Base-by-base conservation (phyloP, 2,329 filamentous ascomycete genomes). In the Penicillium psychrosexuale region DNA sequence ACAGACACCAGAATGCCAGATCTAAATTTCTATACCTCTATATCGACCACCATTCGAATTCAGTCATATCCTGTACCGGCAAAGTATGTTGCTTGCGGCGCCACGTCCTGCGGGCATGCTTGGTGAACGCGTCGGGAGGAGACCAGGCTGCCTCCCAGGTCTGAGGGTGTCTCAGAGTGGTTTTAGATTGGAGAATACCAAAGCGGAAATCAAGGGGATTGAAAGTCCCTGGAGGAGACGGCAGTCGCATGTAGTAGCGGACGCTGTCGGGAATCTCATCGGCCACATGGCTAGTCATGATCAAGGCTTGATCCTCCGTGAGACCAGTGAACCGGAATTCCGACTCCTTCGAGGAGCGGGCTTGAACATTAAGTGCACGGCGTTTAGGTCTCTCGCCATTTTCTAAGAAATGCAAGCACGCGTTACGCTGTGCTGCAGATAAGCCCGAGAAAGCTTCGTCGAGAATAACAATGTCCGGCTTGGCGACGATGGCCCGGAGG, bases 381-480 rank as follows among this genome's bases (percentile, higher is more conserved):
- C 15, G 76, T 17, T 69, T 75, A 63, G 79, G 82, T 6, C 68
- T 71, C 66, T 88, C 82, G 11, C 88, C 88, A 24, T 80, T 72
- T 39, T 83, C 85, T 2, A 99, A 82, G 72, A 96, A 96, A 0
- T 88, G 75, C 56, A 94, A 82, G 66, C 92, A 97, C 68, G 91
- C 92, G 70, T 96, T 89, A n/a, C 93, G 82, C 8, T 94, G 84
- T 0, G 79, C 80, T 28, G 89, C 86, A 61, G 93, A 87, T 83
- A 96, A 91, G 48, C 91, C 90, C 43, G 89, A 90, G 53, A 93
- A 95, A 0, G 91, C 87, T 75, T 96, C 91, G 66, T 96, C 91
- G 0, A 96, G 81, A 17, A 96, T 86, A 3, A 96, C 82, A 40
- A 96, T 82, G 64, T 94, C 90, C 0, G 90, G 88, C 57, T 83